Conservation (phyloP, 257 asterid species). For the Nicotiana otophora region DNA sequence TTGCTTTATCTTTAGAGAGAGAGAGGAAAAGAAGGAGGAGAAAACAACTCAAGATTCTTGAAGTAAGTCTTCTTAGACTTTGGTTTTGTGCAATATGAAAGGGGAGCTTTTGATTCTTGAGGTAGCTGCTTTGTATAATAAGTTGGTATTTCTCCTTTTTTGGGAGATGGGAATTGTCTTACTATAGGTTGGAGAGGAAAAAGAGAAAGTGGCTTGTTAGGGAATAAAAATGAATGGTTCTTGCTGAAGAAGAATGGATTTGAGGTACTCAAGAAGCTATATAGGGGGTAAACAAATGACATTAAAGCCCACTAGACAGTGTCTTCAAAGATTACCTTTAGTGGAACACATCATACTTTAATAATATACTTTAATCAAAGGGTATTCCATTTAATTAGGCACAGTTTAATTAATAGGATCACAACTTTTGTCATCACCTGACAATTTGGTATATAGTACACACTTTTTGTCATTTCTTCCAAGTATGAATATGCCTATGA, state of each 20-base stretch:
- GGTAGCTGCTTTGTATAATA: background rate
- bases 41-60: constrained; percentile 8
- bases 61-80: background rate
- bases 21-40: background rate
- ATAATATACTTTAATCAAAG: constrained; percentile 1
- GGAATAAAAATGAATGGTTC: constrained; percentile 9
- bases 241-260: constrained; percentile 11
- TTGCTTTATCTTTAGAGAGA: background rate
- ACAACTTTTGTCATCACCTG: constrained; percentile 4
- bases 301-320: background rate
- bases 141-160: background rate
- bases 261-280: constrained; percentile 14
- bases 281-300: background rate
- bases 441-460: background rate
- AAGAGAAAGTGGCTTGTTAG: background rate
- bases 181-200: background rate
- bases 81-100: constrained; percentile 12
- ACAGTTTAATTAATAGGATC: constrained; percentile 1
- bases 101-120: background rate
- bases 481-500: background rate
- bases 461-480: background rate
- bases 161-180: constrained; percentile 18
- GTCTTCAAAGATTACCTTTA: background rate
- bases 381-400: background rate
- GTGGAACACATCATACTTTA: background rate